Evolutionary conservation across 805 yeast species (phyloP).

Genomic region (Yarrowia porcina): DNA sequence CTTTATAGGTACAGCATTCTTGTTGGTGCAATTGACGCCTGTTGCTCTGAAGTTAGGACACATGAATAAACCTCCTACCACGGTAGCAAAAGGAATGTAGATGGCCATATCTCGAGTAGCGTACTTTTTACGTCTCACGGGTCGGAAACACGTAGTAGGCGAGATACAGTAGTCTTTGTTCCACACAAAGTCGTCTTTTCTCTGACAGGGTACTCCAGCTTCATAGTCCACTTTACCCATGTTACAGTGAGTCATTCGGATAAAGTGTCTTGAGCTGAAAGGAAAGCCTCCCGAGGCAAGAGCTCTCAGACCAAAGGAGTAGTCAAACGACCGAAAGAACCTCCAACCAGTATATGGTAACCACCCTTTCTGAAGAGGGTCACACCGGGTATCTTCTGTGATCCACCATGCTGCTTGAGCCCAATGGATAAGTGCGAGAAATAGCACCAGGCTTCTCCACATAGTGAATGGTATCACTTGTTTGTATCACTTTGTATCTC

Average conservation of each 20-base stretch:
- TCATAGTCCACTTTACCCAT: conserved; percentile 19
- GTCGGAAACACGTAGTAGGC: conserved; percentile 46
- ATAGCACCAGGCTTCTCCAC: neutral
- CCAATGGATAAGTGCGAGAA: neutral
- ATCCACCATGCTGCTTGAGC: conserved; percentile 20
- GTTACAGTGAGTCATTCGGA: conserved; percentile 10
- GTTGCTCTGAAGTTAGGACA: conserved; percentile 42
- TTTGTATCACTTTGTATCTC: neutral
- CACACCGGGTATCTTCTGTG: conserved; percentile 15
- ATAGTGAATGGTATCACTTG: neutral
- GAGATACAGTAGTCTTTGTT: conserved; percentile 9
- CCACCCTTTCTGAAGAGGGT: conserved; percentile 18
- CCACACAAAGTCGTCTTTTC: conserved; percentile 18
- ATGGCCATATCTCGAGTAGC: conserved; percentile 45
- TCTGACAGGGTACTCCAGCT: conserved; percentile 12
- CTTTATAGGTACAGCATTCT: conserved; percentile 44
- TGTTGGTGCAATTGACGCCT: conserved; percentile 30
- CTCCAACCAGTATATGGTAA: conserved; percentile 15
- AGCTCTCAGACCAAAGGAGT: neutral
- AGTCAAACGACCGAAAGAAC: conserved; percentile 3
- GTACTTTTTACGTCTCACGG: conserved; percentile 59
- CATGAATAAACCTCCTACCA: conserved; percentile 61
- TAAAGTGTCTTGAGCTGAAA: neutral
- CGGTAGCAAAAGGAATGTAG: conserved; percentile 51
- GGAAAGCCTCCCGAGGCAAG: conserved; percentile 12